A percentile compares a stretch with the other conserved stretches of the same genome.
Evolutionary conservation across 495 filamentous ascomycete genomes (phyloP).

Genomic region (Xylaria venustula): DNA sequence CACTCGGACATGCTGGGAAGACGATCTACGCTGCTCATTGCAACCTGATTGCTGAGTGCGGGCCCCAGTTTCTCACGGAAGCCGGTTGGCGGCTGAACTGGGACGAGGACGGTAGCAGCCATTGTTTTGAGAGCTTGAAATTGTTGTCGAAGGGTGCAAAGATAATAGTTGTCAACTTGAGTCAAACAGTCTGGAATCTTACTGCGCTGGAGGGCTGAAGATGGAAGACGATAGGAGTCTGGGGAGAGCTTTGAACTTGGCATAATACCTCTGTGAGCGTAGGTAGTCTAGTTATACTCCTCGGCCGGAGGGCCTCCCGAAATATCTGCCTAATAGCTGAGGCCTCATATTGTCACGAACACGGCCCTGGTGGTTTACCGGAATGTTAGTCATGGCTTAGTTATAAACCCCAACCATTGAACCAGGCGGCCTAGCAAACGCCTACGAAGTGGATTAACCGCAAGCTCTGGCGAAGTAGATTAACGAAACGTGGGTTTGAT

Average conservation of each 20-base stretch:
- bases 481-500: too few relatives aligned
- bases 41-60: background rate
- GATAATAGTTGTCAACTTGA: slow-evolving; percentile 1
- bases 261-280: background rate
- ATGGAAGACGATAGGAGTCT: background rate
- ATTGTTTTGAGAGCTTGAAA: background rate
- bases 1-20: slow-evolving; percentile 30
- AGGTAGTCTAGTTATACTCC: background rate
- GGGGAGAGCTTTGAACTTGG: slow-evolving; percentile 1
- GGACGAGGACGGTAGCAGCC: background rate
- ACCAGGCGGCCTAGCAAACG: too few relatives aligned
- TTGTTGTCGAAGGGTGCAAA: background rate
- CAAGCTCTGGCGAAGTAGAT: too few relatives aligned
- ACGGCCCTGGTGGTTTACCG: background rate
- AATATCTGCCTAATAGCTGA: background rate
- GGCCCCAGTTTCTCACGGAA: slow-evolving; percentile 1
- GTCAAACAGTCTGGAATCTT: background rate
- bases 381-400: background rate
- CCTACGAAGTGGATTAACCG: too few relatives aligned
- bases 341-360: slow-evolving; percentile 2
- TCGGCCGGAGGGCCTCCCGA: background rate
- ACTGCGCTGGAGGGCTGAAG: background rate
- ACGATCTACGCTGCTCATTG: background rate
- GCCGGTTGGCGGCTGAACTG: background rate
- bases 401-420: background rate